Evolutionary conservation across 805 yeast genomes (phyloP).

Genomic region (Nakazawaea ernobii): DNA sequence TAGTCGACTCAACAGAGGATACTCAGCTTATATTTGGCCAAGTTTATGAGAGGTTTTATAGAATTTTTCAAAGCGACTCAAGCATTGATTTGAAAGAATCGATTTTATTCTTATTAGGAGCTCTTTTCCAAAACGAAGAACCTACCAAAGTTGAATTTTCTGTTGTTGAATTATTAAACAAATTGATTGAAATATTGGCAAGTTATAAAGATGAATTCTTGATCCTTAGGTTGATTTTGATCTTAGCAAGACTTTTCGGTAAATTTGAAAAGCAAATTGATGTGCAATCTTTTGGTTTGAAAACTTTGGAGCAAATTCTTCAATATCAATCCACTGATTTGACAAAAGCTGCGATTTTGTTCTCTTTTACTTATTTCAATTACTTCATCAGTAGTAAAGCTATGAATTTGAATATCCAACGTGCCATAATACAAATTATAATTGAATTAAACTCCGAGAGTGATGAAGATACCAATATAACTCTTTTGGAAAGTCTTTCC

Average conservation of each 20-base stretch:
- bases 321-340: constrained; percentile 16
- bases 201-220: constrained; percentile 30
- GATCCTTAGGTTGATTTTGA: constrained; percentile 40
- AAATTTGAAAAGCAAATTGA: constrained; percentile 33
- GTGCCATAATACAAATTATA: constrained; percentile 28
- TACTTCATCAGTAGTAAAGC: constrained; percentile 18
- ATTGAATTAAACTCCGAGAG: constrained; percentile 48
- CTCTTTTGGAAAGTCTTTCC: constrained; percentile 65
- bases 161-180: constrained; percentile 19
- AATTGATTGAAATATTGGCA: constrained; percentile 13
- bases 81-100: constrained; percentile 29
- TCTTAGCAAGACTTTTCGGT: constrained; percentile 53
- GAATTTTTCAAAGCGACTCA: constrained; percentile 3
- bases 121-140: constrained; percentile 36
- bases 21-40: constrained; percentile 21
- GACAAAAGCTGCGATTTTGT: constrained; percentile 32
- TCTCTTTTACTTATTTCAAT: constrained; percentile 46
- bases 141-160: constrained; percentile 16
- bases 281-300: constrained; percentile 19
- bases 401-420: constrained; percentile 22
- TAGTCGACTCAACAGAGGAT: constrained; percentile 39
- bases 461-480: constrained; percentile 75
- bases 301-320: constrained; percentile 21
- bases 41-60: constrained; percentile 15
- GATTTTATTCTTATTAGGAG: constrained; percentile 31